Percentiles rank a stretch among this genome's conserved stretches.
These are phyloP conservation scores for Corymbia citriodora DNA, from an alignment of 441 rosid genomes.

Conservation along the genomic window DNA sequence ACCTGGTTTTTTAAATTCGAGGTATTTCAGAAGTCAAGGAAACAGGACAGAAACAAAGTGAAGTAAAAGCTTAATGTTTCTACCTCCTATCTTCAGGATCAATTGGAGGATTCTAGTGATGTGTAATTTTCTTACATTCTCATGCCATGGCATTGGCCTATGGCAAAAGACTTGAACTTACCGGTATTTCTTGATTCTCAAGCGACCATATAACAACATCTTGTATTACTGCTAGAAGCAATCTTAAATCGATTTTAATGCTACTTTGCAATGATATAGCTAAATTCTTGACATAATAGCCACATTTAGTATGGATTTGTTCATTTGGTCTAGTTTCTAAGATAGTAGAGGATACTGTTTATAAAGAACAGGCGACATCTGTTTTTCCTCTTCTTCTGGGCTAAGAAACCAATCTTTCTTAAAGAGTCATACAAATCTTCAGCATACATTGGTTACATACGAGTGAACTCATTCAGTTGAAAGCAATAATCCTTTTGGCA, in stretches of 20 bases:
- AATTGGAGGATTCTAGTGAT: not conserved
- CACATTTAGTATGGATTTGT: rapidly evolving
- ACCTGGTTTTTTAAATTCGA: not conserved
- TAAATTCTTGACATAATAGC: not conserved
- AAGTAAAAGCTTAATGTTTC: not conserved
- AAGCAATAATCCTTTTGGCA: not conserved
- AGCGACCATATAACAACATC: not conserved
- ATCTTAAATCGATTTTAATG: not conserved
- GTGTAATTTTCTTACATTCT: too few species aligned
- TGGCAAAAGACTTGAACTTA: not conserved
- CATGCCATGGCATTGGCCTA: not conserved
- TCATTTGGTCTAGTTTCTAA: not conserved
- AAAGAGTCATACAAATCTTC: not conserved
- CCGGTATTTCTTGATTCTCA: not conserved
- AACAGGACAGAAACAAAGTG: not conserved
- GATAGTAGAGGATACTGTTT: not conserved
- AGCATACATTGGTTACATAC: not conserved
- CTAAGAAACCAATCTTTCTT: not conserved
- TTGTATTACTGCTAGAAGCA: rapidly evolving
- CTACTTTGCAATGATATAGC: not conserved
- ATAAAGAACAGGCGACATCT: not conserved
- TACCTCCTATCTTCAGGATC: not conserved
- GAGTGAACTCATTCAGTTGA: not conserved
- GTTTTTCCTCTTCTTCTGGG: not conserved
- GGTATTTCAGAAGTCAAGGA: not conserved